These are phyloP conservation scores for Testicularia cyperi DNA, from an alignment of 1,284 basidiomycete genomes.

Conservation along the genomic window DNA sequence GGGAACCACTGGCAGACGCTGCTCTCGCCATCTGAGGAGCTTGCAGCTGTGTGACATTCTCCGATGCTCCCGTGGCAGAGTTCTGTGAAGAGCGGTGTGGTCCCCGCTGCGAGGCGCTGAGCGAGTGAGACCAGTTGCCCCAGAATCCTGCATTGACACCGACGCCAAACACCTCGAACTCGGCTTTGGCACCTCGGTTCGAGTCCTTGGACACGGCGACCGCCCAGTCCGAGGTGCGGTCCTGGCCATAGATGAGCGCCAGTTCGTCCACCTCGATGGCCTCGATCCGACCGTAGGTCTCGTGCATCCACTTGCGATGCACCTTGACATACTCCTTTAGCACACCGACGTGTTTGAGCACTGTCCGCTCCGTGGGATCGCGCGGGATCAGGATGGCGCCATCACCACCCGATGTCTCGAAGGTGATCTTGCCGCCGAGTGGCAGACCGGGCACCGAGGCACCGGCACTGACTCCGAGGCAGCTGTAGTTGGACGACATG, in stretches of 20 bases:
- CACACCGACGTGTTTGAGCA: conserved; percentile 40
- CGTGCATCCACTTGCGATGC: conserved; percentile 42
- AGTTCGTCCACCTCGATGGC: conserved; percentile 41
- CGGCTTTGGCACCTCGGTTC: conserved; percentile 30
- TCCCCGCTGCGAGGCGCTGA: conserved; percentile 39
- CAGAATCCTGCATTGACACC: conserved; percentile 25
- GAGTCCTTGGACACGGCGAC: conserved; percentile 41
- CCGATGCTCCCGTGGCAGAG: background rate
- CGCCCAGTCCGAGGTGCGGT: conserved; percentile 48
- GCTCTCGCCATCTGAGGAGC: background rate
- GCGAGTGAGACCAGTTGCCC: conserved; percentile 43
- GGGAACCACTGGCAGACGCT: conserved; percentile 1
- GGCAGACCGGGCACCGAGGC: conserved; percentile 27
- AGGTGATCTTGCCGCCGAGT: conserved; percentile 32
- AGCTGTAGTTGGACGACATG: conserved; percentile 39
- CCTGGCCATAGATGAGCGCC: conserved; percentile 40
- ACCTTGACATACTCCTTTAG: conserved; percentile 46
- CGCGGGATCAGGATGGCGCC: conserved; percentile 46
- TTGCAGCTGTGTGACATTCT: conserved; percentile 4
- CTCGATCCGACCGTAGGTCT: conserved; percentile 41
- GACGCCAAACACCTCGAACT: conserved; percentile 48
- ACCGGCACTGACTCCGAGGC: conserved; percentile 28
- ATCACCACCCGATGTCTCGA: conserved; percentile 44
- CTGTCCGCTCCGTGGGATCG: conserved; percentile 40
- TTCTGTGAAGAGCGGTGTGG: conserved; percentile 27